Conservation (phyloP, 2,329 filamentous ascomycete species). For the Sporothrix globosa region DNA sequence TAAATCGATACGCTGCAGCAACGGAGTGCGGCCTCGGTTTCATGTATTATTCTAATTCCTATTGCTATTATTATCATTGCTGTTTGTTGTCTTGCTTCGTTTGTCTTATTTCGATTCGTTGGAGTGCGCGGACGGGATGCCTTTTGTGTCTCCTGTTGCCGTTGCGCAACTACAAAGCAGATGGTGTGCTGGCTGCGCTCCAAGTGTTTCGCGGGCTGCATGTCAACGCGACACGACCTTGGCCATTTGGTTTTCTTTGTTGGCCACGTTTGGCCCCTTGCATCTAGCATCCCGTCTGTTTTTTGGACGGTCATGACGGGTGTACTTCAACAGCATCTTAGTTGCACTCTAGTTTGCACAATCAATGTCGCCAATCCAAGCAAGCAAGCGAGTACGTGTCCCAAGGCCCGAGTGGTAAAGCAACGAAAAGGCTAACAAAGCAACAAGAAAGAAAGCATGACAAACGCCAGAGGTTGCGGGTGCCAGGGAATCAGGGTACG, state of each 20-base stretch:
- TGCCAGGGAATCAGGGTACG: not conserved
- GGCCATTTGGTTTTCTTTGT: not conserved
- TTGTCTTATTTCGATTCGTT: too few species aligned
- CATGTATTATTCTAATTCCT: too few species aligned
- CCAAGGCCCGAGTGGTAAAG: not conserved
- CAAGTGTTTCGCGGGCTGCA: not conserved
- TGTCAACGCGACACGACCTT: too few species aligned
- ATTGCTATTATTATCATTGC: too few species aligned
- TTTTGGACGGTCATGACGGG: too few species aligned
- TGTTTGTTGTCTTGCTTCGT: not conserved
- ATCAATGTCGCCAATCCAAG: not conserved
- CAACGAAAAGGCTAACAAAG: too few species aligned
- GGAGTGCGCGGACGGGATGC: not conserved
- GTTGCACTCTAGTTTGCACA: not conserved
- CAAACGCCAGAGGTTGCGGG: too few species aligned
- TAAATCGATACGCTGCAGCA: too few species aligned
- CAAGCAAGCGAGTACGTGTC: not conserved
- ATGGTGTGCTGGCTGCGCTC: slow-evolving; percentile 4
- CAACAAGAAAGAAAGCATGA: too few species aligned
- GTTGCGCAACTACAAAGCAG: not conserved
- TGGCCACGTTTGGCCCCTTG: not conserved
- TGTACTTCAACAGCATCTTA: too few species aligned
- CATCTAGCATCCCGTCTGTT: too few species aligned
- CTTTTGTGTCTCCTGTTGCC: not conserved
- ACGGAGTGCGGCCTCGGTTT: too few species aligned